These are phyloP conservation scores for Fusarium nematophilum DNA, from an alignment of 2,329 filamentous ascomycete species.

Conservation along the genomic window DNA sequence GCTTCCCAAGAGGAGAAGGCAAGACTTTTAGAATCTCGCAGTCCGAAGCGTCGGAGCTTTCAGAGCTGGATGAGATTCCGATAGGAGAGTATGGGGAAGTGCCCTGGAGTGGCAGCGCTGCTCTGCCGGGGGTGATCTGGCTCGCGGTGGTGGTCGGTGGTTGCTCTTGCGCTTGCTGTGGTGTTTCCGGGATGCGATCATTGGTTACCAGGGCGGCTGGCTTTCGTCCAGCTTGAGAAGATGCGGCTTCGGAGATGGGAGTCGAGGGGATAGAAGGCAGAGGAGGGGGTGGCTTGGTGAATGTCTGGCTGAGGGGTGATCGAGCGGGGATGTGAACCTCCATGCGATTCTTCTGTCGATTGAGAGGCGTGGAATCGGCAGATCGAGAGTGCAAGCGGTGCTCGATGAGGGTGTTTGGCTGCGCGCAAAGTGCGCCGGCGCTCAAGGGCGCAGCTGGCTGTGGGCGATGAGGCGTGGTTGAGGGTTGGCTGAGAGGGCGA, in stretches of 20 bases:
- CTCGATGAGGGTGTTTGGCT: background rate
- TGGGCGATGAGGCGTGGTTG: background rate
- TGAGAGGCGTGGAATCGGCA: background rate
- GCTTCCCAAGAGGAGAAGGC: conserved; percentile 20
- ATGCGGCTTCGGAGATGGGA: background rate
- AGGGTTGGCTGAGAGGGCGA: background rate
- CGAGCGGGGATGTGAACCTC: background rate
- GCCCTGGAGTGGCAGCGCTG: conserved; percentile 6
- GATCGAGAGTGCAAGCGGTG: background rate
- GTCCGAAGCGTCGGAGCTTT: conserved; percentile 30
- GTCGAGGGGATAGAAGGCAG: conserved; percentile 1
- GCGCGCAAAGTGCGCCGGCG: background rate
- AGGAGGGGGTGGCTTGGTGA: background rate
- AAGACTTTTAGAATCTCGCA: conserved; percentile 22
- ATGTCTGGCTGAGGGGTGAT: background rate
- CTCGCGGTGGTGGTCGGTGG: background rate
- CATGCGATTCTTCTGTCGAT: background rate
- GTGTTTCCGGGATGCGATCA: conserved; percentile 24
- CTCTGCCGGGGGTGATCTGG: conserved; percentile 6
- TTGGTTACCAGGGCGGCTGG: background rate
- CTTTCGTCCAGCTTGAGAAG: conserved; percentile 10
- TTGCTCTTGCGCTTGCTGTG: background rate
- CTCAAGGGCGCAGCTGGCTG: background rate
- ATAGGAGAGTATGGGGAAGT: conserved; percentile 33
- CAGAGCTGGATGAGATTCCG: conserved; percentile 31